Evolutionary conservation across 2,329 filamentous ascomycete genomes (phyloP), one percentile per base, ranked within the genome.

Genomic region (Ophiosphaerella narmari): DNA sequence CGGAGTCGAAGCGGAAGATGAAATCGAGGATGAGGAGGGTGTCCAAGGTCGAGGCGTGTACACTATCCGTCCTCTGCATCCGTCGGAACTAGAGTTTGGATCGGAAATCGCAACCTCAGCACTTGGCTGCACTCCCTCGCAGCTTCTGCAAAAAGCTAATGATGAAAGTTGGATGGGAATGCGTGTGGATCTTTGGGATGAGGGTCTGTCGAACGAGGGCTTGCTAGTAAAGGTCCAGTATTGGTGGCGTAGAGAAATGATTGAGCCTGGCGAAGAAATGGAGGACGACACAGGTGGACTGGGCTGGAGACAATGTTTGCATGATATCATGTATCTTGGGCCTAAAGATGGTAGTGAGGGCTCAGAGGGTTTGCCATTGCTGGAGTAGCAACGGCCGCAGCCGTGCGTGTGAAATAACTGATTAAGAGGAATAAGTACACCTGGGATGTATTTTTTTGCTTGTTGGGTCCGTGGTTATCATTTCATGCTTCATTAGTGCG

Each of bases 141-240:
- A 48, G 13, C 18, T 57, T 9, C 14, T 40, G 13, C n/a, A 32
- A 7, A 38, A 26, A 31, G 50, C 54, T 21, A 18, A 37, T n/a
- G 16, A 45, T 8, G 50, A 54, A 39, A 11, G 34, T 7, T 59
- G 54, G 54, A 34, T 56, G 6, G 54, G 54, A 9, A 54, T 59
- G 54, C 54, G 50, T 3, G 56, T 59, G 16, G 51, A 53, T 24
- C 42, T 57, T 31, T 59, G 54, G 51, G 39, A 45, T 14, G 43
- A 52, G 35, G 45, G 47, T 24, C 33, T 3, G 3, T 5, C 35
- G 9, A 29, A 47, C 33, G 42, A 23, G 16, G 38, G 45, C 5
- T n/a, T 57, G n/a, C 42, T 54, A 8, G 46, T 53, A 7, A 55
- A 57, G 35, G 54, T 57, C 9, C 51, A 60, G 43, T 59, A 59